These are phyloP conservation scores for Favolaschia claudopus DNA, from an alignment of 768 basidiomycete species.

Conservation along the genomic window DNA sequence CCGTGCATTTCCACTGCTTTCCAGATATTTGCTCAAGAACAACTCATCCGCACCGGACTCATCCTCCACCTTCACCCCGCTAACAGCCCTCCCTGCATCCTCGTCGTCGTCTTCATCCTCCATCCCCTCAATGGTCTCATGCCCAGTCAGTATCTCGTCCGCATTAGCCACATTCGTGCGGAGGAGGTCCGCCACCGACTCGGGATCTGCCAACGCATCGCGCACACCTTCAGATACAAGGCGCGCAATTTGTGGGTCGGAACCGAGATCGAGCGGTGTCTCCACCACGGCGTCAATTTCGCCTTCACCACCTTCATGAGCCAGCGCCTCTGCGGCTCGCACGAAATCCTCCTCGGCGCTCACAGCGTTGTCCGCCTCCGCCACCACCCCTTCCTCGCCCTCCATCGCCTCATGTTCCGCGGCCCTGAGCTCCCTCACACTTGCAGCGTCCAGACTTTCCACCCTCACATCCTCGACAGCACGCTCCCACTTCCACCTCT, in stretches of 20 bases:
- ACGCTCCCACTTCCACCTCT: neutral
- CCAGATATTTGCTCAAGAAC: constrained; percentile 81
- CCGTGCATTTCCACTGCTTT: constrained; percentile 79
- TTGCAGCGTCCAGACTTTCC: neutral
- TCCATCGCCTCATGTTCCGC: neutral
- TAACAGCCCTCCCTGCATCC: no score
- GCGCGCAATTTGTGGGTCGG: constrained; percentile 1
- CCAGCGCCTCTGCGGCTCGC: neutral
- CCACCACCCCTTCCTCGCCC: neutral
- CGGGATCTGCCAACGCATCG: constrained; percentile 2
- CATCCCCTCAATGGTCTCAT: no score
- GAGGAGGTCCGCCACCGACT: neutral
- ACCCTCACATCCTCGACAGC: neutral
- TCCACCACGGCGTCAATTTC: neutral
- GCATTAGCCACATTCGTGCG: neutral
- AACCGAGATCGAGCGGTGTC: constrained; percentile 3
- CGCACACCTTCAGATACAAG: constrained; percentile 14
- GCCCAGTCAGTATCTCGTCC: no score
- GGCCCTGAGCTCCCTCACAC: neutral
- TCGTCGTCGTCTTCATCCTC: no score
- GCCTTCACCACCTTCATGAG: neutral
- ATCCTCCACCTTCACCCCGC: constrained; percentile 21
- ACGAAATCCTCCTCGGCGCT: no score
- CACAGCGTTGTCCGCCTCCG: neutral
- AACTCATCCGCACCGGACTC: constrained; percentile 59